Percentiles rank a stretch among this genome's conserved stretches.
Conservation (phyloP, 2,329 filamentous ascomycete species). For the Leptographium flavum region DNA sequence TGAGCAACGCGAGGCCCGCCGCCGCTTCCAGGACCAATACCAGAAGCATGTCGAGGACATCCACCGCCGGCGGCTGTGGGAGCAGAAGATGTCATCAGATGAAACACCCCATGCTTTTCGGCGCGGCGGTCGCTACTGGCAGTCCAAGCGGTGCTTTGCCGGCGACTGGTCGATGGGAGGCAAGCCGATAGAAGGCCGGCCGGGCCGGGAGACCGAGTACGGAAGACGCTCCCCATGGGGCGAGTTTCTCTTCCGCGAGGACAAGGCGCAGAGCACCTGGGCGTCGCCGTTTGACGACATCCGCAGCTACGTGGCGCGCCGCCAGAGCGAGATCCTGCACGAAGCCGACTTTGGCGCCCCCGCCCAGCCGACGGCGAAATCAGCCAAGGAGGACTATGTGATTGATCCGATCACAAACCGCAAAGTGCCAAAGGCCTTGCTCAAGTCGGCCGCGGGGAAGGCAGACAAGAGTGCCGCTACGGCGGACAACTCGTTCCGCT, state of each 20-base stretch:
- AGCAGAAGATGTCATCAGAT: slow-evolving; percentile 22
- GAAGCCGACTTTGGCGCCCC: slow-evolving; percentile 5
- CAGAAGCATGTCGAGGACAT: slow-evolving; percentile 32
- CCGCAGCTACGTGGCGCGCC: slow-evolving; percentile 18
- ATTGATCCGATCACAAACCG: slow-evolving; percentile 49
- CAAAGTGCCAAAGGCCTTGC: slow-evolving; percentile 22
- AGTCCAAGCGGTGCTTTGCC: slow-evolving; percentile 13
- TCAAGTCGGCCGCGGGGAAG: slow-evolving; percentile 10
- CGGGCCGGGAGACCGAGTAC: slow-evolving; percentile 28
- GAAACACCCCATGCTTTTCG: slow-evolving; percentile 23
- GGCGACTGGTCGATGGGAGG: slow-evolving; percentile 13
- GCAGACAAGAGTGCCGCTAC: slow-evolving; percentile 12
- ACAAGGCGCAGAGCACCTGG: slow-evolving; percentile 13
- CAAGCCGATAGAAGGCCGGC: slow-evolving; percentile 20
- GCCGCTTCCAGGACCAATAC: slow-evolving; percentile 24
- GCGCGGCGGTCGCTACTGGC: slow-evolving; percentile 27
- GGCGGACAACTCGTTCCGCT: slow-evolving; percentile 18
- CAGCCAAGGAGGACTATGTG: slow-evolving; percentile 18
- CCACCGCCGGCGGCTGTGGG: slow-evolving; percentile 30
- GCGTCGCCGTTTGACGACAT: slow-evolving; percentile 20
- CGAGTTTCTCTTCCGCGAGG: slow-evolving; percentile 24
- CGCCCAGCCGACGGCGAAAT: slow-evolving; percentile 7
- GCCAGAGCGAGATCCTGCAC: slow-evolving; percentile 7
- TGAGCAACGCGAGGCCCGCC: slow-evolving; percentile 26
- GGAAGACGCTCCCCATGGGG: slow-evolving; percentile 30